Evolutionary conservation across 306 rosid genomes (phyloP), one percentile per base, ranked within the genome.

Genomic region (Pyrus pyrifolia): DNA sequence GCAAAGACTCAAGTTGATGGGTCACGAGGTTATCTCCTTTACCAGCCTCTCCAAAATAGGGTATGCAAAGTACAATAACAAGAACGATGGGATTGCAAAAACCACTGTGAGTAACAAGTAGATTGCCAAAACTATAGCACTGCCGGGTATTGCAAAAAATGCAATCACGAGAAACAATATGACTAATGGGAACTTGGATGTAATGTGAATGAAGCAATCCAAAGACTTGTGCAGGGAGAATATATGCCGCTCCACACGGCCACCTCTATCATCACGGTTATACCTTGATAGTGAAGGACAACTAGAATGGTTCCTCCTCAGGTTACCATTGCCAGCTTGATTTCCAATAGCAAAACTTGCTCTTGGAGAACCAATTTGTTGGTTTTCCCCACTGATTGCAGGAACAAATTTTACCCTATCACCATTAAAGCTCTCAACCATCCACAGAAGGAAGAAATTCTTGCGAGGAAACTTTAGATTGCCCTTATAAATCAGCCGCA

Each of bases 391-490:
- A 74, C 75, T 31, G 38, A 73, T 72, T 23, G 90, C 82, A 60
- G 86, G 52, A 67, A 61, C 81, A 38, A 64, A 68, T 80, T 90
- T 91, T 10, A 71, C 80, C 79, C 93, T 86, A 73, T 94, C 93
- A 27, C 91, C 96, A 78, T 94, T 94, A 78, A 86, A 79, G 77
- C 98, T 90, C 85, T 94, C 98, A 67, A 94, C 87, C 98, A 91
- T 91, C 98, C 97, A 94, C 27, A 90, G 91, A 72, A 94, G 96
- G 82, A 94, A 89, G 84, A 79, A 94, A 75, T 91, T 94, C 84
- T 94, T 94, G 81, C 89, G 61, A 62, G 98, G 97, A 77, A 81
- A 94, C 83, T 85, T 90, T 55, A 94, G 83, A 82, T 83, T 89
- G 35, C 96, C 97, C 44, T 84, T 90, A 80, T 89, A 91, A 83